Evolutionary conservation across 805 yeast genomes (phyloP), one percentile per base, ranked within the genome.

Genomic region (Wickerhamiella dianesei): DNA sequence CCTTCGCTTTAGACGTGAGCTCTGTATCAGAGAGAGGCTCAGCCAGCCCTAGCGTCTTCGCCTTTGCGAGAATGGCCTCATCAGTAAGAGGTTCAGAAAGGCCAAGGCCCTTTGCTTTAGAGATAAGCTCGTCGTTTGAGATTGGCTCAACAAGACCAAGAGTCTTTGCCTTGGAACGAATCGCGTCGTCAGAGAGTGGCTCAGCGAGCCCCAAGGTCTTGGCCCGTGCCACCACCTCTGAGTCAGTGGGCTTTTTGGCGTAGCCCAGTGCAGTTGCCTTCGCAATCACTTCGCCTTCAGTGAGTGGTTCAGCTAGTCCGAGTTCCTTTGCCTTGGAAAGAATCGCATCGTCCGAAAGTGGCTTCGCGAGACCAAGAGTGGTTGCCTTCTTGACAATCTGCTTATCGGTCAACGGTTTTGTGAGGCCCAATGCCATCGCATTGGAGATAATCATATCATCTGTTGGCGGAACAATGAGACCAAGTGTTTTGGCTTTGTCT

Each of bases 81-180:
- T 44, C 45, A 16, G 43, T 16, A 1, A 45, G 43, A 1, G 55
- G 51, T 12, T 45, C 48, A 1, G 53, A 53, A n/a, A 63, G 48
- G 2, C 60, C 53, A 3, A 52, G 41, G 2, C 37, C 50, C 13
- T 50, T 48, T 53, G 64, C 65, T 25, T 55, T 56, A 18, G 50
- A 41, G 5, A 19, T 21, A n/a, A 53, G 29, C 29, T 50, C 49
- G 58, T 83, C 92, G 3, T 82, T 88, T 6, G 69, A 59, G 74
- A 84, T 67, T 0, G 70, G 65, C 3, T 73, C 62, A 1, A 89
- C 92, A 45, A 86, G 64, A 55, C 75, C 72, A 52, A 82, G 68
- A 1, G 85, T 89, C 59, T 75, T 82, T 41, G 82, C 87, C 8
- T 76, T 74, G 62, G 82, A 92, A 36, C 79, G 17, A n/a, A 53